Percentiles rank a stretch among this genome's conserved stretches.
These are phyloP conservation scores for Sporormia fimetaria DNA, from an alignment of 495 filamentous ascomycete genomes.

Conservation along the genomic window DNA sequence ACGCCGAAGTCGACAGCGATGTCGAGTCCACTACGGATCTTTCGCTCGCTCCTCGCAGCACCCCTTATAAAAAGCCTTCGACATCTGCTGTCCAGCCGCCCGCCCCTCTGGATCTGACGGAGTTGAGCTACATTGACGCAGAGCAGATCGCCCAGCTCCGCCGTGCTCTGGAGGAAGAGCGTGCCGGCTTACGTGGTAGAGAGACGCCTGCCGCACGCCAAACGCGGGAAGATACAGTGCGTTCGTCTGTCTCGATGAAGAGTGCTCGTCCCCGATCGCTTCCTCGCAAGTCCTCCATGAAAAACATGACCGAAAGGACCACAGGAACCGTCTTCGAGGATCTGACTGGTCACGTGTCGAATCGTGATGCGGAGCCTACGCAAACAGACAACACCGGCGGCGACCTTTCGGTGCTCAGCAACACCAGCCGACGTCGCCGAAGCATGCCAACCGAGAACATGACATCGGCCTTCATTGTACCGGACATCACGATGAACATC, in stretches of 20 bases:
- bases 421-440: slow-evolving; percentile 29
- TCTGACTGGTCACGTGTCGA: slow-evolving; percentile 18
- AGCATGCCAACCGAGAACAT: slow-evolving; percentile 43
- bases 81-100: slow-evolving; percentile 6
- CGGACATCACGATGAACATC: slow-evolving; percentile 46
- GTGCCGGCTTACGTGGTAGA: slow-evolving; percentile 6
- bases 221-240: slow-evolving; percentile 1
- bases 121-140: slow-evolving; percentile 25
- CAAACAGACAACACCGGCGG: slow-evolving; percentile 19
- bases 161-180: slow-evolving; percentile 30
- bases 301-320: slow-evolving; percentile 23
- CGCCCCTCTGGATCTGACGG: slow-evolving; percentile 21
- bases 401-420: slow-evolving; percentile 26
- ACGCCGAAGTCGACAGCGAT: slow-evolving; percentile 15
- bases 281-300: slow-evolving; percentile 30
- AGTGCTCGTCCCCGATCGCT: slow-evolving; percentile 14
- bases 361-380: slow-evolving; percentile 8
- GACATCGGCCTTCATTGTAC: slow-evolving; percentile 72
- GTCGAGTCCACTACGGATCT: slow-evolving; percentile 29
- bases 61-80: slow-evolving; percentile 9
- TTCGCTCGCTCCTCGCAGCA: slow-evolving; percentile 12
- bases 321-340: slow-evolving; percentile 19
- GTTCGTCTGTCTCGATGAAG: slow-evolving; percentile 10
- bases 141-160: slow-evolving; percentile 28
- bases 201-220: slow-evolving; percentile 4